Conservation (phyloP, 2,329 filamentous ascomycete genomes). For the Lachnellula subtilissima region DNA sequence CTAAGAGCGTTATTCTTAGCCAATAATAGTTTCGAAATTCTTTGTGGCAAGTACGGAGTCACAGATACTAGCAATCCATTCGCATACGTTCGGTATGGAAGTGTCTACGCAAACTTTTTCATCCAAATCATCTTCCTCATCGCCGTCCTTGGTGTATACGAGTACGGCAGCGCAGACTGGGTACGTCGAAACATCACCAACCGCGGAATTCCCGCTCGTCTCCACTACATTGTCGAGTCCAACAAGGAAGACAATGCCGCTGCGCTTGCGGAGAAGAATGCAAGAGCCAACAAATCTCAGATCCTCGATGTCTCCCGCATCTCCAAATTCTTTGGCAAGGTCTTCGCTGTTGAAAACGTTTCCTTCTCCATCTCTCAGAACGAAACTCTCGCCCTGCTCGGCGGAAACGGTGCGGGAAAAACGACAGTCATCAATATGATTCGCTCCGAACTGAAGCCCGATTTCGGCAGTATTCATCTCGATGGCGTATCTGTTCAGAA, state of each 20-base stretch:
- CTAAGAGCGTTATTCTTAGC: slow-evolving; percentile 52
- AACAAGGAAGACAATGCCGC: slow-evolving; percentile 21
- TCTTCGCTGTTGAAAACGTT: slow-evolving; percentile 57
- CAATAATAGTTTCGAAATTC: slow-evolving; percentile 19
- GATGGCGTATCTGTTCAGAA: slow-evolving; percentile 50
- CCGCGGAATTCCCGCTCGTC: slow-evolving; percentile 17
- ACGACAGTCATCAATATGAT: slow-evolving; percentile 62
- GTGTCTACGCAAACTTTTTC: slow-evolving; percentile 22
- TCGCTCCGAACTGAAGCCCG: slow-evolving; percentile 55
- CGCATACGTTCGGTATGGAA: slow-evolving; percentile 24
- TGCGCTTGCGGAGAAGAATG: slow-evolving; percentile 22
- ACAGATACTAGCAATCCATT: slow-evolving; percentile 16
- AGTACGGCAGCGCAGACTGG: slow-evolving; percentile 27
- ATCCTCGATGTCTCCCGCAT: slow-evolving; percentile 58
- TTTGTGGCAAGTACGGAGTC: slow-evolving; percentile 24
- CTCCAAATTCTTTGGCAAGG: slow-evolving; percentile 55
- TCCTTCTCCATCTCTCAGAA: slow-evolving; percentile 56
- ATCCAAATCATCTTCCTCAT: slow-evolving; percentile 25
- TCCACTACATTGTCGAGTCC: slow-evolving; percentile 24
- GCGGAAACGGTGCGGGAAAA: slow-evolving; percentile 63
- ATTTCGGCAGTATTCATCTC: slow-evolving; percentile 55
- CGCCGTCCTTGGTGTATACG: slow-evolving; percentile 16
- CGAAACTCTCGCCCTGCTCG: slow-evolving; percentile 60
- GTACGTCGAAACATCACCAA: slow-evolving; percentile 19
- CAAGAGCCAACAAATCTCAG: slow-evolving; percentile 28